Conservation (phyloP, 345 rosid species). For the Barbarea vulgaris region DNA sequence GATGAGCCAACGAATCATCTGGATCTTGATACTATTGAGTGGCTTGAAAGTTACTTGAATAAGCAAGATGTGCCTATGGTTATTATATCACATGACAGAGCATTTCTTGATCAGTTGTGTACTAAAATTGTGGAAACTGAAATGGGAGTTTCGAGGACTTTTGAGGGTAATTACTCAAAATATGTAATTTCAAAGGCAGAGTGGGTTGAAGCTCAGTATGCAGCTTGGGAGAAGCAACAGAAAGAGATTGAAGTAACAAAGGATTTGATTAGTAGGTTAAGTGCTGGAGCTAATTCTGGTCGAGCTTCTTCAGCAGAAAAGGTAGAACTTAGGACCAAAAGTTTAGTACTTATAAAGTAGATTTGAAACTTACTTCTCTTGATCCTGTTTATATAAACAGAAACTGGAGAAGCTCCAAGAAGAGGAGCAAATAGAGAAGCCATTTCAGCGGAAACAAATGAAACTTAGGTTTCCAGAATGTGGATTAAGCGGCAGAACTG, state of each 20-base stretch:
- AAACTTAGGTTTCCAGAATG: constrained; percentile 86
- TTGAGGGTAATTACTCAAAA: constrained; percentile 84
- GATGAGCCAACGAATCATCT: constrained; percentile 98
- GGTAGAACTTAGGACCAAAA: constrained; percentile 43
- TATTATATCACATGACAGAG: constrained; percentile 89
- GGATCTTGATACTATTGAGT: constrained; percentile 85
- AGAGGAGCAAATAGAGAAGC: constrained; percentile 75
- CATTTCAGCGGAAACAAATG: constrained; percentile 84
- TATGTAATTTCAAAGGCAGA: constrained; percentile 67
- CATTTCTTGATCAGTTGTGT: constrained; percentile 93
- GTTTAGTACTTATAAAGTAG: neutral
- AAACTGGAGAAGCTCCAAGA: constrained; percentile 82
- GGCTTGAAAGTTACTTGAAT: constrained; percentile 87
- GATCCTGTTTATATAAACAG: constrained; percentile 42
- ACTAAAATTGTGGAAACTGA: constrained; percentile 96
- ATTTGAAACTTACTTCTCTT: neutral
- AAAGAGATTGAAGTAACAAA: constrained; percentile 82
- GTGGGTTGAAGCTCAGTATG: constrained; percentile 68
- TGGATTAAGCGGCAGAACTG: constrained; percentile 81
- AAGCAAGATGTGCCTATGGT: constrained; percentile 95
- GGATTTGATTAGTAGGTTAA: constrained; percentile 69
- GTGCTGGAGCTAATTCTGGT: constrained; percentile 84
- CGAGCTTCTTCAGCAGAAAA: constrained; percentile 95
- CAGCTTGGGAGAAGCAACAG: constrained; percentile 92
- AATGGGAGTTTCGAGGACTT: constrained; percentile 87